Conservation (phyloP, 73 alveolate species). For the Durusdinium trenchii region DNA sequence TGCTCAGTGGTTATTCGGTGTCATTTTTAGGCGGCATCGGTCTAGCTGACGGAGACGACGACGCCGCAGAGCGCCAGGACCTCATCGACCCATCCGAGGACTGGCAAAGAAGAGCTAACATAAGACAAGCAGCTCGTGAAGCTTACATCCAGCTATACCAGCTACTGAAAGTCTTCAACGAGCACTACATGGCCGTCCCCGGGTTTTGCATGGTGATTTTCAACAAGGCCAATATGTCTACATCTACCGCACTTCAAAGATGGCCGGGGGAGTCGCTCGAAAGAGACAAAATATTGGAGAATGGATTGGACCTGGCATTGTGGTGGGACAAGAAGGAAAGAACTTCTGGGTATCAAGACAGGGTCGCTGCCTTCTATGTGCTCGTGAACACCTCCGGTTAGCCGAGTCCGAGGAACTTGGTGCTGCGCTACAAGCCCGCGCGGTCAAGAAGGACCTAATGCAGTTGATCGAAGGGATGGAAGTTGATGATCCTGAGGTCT, state of each 20-base stretch:
- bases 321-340: background rate
- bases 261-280: background rate
- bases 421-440: background rate
- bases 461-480: background rate
- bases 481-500: background rate
- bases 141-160: background rate
- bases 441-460: background rate
- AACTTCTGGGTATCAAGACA: too few relatives aligned
- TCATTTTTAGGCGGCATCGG: background rate
- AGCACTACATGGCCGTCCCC: background rate
- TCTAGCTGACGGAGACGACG: background rate
- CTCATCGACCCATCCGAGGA: background rate
- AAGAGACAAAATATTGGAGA: background rate
- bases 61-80: too few relatives aligned
- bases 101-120: background rate
- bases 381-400: background rate
- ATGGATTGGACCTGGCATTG: background rate
- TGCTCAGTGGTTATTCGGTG: background rate
- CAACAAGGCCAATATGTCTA: background rate
- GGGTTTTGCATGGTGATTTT: background rate
- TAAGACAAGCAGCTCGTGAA: background rate
- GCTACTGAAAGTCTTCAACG: background rate
- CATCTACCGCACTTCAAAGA: slow-evolving; percentile 6
- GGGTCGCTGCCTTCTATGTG: background rate
- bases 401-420: slow-evolving; percentile 22